Evolutionary conservation across 768 basidiomycete genomes (phyloP).

Genomic region (Mycena filopes): DNA sequence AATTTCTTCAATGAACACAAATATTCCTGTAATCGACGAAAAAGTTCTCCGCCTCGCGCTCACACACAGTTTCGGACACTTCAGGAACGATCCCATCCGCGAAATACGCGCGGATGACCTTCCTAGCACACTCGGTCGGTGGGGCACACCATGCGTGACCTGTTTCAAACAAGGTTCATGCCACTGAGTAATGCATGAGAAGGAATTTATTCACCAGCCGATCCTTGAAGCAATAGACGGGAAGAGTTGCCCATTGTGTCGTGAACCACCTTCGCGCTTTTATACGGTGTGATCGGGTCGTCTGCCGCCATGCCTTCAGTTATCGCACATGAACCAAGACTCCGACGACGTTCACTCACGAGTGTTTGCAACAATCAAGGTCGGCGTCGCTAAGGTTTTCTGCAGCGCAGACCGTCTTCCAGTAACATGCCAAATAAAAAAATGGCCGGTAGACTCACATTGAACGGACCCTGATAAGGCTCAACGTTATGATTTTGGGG

Average conservation of each 20-base stretch:
- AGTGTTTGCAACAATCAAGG: constrained; percentile 26
- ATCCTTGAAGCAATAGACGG: constrained; percentile 29
- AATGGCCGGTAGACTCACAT: not conserved
- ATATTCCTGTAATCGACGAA: no score
- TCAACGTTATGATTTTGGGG: not conserved
- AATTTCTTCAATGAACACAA: no score
- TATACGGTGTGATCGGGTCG: constrained; percentile 31
- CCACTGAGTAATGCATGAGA: no score
- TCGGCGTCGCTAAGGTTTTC: constrained; percentile 32
- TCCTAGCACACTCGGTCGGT: constrained; percentile 19
- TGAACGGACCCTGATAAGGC: constrained; percentile 28
- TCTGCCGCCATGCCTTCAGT: constrained; percentile 6
- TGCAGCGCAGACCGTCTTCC: no score
- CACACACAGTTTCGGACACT: constrained; percentile 12
- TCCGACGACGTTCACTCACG: constrained; percentile 5
- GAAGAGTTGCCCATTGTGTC: constrained; percentile 30
- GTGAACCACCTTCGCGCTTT: constrained; percentile 17
- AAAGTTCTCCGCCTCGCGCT: constrained; percentile 22
- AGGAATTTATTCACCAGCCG: constrained; percentile 15
- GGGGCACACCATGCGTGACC: constrained; percentile 29
- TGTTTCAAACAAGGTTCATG: not conserved
- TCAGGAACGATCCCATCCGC: constrained; percentile 17
- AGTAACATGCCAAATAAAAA: no score
- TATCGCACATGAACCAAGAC: not conserved
- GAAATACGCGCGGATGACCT: constrained; percentile 23